These are phyloP conservation scores for Earliella scabrosa DNA, from an alignment of 1,284 basidiomycete genomes.

Conservation along the genomic window DNA sequence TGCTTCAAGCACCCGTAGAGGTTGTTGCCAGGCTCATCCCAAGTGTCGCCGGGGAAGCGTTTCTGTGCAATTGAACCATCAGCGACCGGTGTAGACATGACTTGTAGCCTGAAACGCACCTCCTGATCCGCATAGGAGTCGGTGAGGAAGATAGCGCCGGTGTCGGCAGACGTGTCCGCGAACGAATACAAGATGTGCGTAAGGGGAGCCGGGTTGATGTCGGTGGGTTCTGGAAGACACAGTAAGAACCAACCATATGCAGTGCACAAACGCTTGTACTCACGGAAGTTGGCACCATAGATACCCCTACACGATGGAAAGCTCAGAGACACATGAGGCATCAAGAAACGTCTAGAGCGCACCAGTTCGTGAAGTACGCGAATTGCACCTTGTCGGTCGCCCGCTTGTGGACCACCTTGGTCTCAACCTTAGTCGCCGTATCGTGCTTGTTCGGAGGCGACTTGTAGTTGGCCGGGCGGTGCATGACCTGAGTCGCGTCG, in stretches of 20 bases:
- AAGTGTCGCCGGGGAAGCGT: conserved; percentile 67
- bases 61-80: conserved; percentile 49
- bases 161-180: conserved; percentile 74
- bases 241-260: no score
- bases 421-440: conserved; percentile 41
- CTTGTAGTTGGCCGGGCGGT: conserved; percentile 54
- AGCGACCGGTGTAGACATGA: not conserved
- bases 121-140: conserved; percentile 86
- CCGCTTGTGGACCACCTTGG: conserved; percentile 49
- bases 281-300: conserved; percentile 81
- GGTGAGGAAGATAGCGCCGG: conserved; percentile 72
- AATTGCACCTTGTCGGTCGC: conserved; percentile 55
- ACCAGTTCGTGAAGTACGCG: conserved; percentile 75
- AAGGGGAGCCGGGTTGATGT: conserved; percentile 58
- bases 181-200: conserved; percentile 87
- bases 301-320: conserved; percentile 61
- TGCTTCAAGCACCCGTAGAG: conserved; percentile 90
- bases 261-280: conserved; percentile 27
- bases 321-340: conserved; percentile 11
- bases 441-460: conserved; percentile 41
- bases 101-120: conserved; percentile 41
- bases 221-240: conserved; percentile 55
- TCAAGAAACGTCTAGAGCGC: conserved; percentile 1
- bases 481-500: conserved; percentile 60
- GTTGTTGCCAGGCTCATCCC: conserved; percentile 71